Base-by-base conservation (phyloP, 1,284 basidiomycete species). In the Moesziomyces sp. region DNA sequence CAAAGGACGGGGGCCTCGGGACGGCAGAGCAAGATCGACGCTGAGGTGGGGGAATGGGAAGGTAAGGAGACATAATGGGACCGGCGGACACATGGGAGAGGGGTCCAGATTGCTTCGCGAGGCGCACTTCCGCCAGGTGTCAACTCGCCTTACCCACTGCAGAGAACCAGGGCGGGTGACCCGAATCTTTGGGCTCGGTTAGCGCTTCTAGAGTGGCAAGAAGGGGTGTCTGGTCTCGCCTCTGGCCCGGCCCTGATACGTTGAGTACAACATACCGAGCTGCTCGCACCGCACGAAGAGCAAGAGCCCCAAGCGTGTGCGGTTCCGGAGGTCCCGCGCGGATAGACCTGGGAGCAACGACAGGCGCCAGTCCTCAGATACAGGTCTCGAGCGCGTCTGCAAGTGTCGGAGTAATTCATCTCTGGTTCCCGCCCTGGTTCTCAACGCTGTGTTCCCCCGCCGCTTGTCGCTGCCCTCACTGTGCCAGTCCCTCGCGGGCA, bases 331-430 rank as follows among this genome's bases (percentile, higher is more conserved):
- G 6, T 1, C 3, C 13, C 11, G 10, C 13, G 13, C 11, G 11
- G 30, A 13, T 34, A 10, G 30, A 40, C 11, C 38, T 16, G 38
- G 38, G 38, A 40, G 38, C 16, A 40, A 11, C 38, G 38, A 14
- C 11, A 16, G 4, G 38, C 16, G 13, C 30, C 30, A 34, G 30
- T 34, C 10, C 10, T 13, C 2, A 10, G 13, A 10, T 34, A 34
- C 30, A 13, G 38, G 16, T 40, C 38, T 14, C 2, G 30, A 13
- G 48, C 49, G 52, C 52, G 55, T 62, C 55, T 68, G 66, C 52
- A 61, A 54, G 48, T 46, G 52, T 38, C 59, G 66, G 66, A 68
- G 56, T 68, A 68, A 68, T 58, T 67, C 51, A 14, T 11, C 13
- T 40, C 16, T 16, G 18, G 38, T 16, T 18, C 18, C 38, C 38